Evolutionary conservation across 2,329 filamentous ascomycete species (phyloP).

Genomic region (Domatiomyces globalis): DNA sequence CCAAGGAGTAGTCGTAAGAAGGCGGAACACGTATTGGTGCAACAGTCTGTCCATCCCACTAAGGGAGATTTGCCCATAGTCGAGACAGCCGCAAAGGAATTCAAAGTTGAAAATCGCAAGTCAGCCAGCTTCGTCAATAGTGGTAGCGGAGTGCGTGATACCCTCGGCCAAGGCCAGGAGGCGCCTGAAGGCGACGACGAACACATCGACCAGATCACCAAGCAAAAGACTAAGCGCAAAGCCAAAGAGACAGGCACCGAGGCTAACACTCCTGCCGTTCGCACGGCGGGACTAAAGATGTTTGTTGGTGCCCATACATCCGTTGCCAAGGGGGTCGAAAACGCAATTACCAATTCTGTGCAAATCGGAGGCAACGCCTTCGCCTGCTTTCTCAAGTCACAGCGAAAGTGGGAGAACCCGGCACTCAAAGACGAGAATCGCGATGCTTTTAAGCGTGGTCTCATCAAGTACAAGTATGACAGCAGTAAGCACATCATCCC

Average conservation of each 20-base stretch:
- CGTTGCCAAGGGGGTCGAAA: slow-evolving; percentile 84
- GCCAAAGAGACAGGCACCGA: slow-evolving; percentile 43
- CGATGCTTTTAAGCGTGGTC: slow-evolving; percentile 54
- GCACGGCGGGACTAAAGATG: slow-evolving; percentile 61
- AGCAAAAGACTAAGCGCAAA: not conserved
- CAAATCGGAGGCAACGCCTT: slow-evolving; percentile 83
- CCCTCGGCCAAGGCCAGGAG: not conserved
- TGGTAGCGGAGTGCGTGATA: not conserved
- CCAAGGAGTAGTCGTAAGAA: not conserved
- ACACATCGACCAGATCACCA: not conserved
- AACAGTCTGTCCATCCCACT: too few relatives aligned
- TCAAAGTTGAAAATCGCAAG: not conserved
- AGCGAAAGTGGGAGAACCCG: slow-evolving; percentile 85
- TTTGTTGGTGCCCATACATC: slow-evolving; percentile 88
- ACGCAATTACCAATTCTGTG: slow-evolving; percentile 62
- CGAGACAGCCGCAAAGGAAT: not conserved
- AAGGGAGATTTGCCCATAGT: too few relatives aligned
- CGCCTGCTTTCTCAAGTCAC: slow-evolving; percentile 88
- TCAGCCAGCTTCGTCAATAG: not conserved
- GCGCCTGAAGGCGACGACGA: slow-evolving; percentile 1
- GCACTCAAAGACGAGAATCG: slow-evolving; percentile 55
- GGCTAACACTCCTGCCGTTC: slow-evolving; percentile 50
- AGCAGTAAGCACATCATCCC: slow-evolving; percentile 61
- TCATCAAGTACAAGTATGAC: slow-evolving; percentile 57
- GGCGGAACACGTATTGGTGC: not conserved